Conservation (phyloP, 208 protist species). For the Leishmania amazonensis region DNA sequence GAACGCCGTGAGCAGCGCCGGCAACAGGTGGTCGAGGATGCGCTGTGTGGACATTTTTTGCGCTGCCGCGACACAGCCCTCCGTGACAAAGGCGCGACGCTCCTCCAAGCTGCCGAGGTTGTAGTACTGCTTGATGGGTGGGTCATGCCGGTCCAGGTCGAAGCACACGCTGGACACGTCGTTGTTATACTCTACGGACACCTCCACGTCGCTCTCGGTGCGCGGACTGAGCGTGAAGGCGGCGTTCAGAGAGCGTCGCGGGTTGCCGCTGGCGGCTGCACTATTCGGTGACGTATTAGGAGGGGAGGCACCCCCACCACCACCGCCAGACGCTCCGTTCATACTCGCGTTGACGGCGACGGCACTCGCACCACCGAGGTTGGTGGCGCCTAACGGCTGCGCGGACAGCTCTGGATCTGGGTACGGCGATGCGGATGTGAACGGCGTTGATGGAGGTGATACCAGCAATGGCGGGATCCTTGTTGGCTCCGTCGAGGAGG, state of each 20-base stretch:
- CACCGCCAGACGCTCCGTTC: background rate
- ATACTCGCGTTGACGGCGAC: background rate
- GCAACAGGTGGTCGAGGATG: slow-evolving; percentile 67
- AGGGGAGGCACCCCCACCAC: background rate
- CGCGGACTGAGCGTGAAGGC: slow-evolving; percentile 70
- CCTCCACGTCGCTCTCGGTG: slow-evolving; percentile 44
- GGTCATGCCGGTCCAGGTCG: slow-evolving; percentile 40
- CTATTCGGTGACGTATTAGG: slow-evolving; percentile 4
- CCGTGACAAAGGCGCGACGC: slow-evolving; percentile 54
- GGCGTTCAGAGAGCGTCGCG: slow-evolving; percentile 56
- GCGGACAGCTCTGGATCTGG: background rate
- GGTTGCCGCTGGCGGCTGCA: slow-evolving; percentile 23
- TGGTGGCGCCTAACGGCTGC: background rate
- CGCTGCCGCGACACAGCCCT: slow-evolving; percentile 41
- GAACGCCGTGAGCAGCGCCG: slow-evolving; percentile 59
- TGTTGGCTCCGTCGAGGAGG: slow-evolving; percentile 6
- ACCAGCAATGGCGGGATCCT: background rate
- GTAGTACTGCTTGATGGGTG: slow-evolving; percentile 36
- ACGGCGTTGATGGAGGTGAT: background rate
- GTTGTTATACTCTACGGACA: slow-evolving; percentile 30
- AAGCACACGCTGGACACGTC: slow-evolving; percentile 41
- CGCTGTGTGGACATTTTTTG: slow-evolving; percentile 48
- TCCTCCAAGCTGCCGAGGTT: slow-evolving; percentile 52
- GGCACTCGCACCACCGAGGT: background rate
- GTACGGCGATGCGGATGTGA: background rate